These are phyloP conservation scores for Mycena venus DNA, from an alignment of 768 basidiomycete species.

Conservation along the genomic window DNA sequence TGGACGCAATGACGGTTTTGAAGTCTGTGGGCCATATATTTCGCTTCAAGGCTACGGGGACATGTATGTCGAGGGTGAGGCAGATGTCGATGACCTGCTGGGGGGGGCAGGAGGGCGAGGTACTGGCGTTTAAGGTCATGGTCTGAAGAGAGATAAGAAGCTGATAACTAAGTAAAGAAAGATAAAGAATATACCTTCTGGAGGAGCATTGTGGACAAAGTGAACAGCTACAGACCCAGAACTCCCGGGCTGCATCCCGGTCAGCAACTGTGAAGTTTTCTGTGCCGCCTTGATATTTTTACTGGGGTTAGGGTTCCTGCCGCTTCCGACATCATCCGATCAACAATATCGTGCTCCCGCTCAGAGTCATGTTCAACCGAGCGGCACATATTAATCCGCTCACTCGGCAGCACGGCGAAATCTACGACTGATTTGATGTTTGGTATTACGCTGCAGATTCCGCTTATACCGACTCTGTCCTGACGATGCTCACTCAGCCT, in stretches of 20 bases:
- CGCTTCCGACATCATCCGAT: no score
- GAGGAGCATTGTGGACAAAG: conserved; percentile 28
- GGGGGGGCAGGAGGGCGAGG: conserved; percentile 72
- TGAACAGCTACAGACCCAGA: conserved; percentile 21
- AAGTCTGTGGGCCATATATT: conserved; percentile 84
- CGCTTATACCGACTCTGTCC: no score
- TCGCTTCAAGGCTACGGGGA: conserved; percentile 72
- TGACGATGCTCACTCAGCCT: no score
- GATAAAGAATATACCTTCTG: conserved; percentile 16
- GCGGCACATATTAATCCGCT: no score
- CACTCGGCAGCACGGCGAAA: no score
- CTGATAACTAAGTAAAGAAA: not conserved
- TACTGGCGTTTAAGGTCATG: conserved; percentile 81
- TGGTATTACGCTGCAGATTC: no score
- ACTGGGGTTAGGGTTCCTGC: not conserved
- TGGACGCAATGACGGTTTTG: conserved; percentile 69
- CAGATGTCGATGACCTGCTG: conserved; percentile 87
- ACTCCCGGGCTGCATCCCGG: conserved; percentile 1
- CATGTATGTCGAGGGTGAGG: conserved; percentile 77
- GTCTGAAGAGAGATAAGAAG: conserved; percentile 44
- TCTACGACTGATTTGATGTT: no score
- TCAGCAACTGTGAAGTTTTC: conserved; percentile 4
- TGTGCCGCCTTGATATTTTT: not conserved
- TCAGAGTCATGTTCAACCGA: no score
- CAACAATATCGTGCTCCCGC: no score